Conservation (phyloP, 805 yeast species). For the Yamadazyma phyllophila region DNA sequence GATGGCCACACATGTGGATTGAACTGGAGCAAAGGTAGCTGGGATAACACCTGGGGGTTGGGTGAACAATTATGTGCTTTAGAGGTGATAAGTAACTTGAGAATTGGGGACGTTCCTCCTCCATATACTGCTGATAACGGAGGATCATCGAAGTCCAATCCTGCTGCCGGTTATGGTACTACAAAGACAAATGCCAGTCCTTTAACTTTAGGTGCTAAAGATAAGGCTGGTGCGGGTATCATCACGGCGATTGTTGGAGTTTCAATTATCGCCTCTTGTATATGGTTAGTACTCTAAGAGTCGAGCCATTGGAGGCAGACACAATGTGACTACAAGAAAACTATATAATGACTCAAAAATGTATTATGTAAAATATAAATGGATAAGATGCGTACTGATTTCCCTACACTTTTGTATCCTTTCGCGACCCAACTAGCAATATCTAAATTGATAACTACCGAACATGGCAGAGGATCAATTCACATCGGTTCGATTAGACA, state of each 20-base stretch:
- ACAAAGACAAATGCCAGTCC: constrained; percentile 37
- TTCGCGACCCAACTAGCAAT: constrained; percentile 2
- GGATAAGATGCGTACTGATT: too few relatives aligned
- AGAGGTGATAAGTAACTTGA: constrained; percentile 55
- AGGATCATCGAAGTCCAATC: constrained; percentile 67
- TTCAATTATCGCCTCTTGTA: constrained; percentile 39
- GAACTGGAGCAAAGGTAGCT: constrained; percentile 52
- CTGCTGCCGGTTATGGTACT: constrained; percentile 62
- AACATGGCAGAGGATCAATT: constrained; percentile 43
- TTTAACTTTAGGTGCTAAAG: constrained; percentile 47
- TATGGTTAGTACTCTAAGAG: constrained; percentile 39
- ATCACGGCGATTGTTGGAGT: constrained; percentile 68
- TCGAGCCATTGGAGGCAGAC: too few relatives aligned
- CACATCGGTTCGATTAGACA: constrained; percentile 58
- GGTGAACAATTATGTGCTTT: constrained; percentile 80
- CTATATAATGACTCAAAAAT: not conserved
- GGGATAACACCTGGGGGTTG: constrained; percentile 68
- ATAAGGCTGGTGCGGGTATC: constrained; percentile 87
- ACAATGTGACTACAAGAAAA: too few relatives aligned
- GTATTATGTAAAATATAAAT: not conserved
- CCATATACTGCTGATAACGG: constrained; percentile 68
- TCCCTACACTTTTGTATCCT: too few relatives aligned
- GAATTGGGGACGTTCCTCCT: constrained; percentile 41
- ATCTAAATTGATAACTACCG: not conserved
- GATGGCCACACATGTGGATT: constrained; percentile 78